These are phyloP conservation scores for Scedosporium boydii DNA, from an alignment of 2,329 filamentous ascomycete species.

Conservation along the genomic window DNA sequence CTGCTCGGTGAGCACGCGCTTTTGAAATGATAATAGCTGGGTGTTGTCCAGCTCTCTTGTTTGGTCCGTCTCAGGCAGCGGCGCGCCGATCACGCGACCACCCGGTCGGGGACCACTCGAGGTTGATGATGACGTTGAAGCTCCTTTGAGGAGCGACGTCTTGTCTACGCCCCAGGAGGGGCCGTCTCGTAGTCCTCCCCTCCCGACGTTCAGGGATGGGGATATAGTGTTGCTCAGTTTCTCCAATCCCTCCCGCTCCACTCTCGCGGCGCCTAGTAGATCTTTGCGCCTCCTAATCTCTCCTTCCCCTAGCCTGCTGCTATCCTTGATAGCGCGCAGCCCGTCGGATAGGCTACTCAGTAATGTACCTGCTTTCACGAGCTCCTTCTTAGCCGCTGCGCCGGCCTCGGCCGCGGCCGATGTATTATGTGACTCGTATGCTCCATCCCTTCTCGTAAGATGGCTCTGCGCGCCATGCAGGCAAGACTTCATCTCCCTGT, in stretches of 20 bases:
- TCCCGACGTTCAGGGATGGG: slow-evolving; percentile 29
- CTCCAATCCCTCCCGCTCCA: slow-evolving; percentile 69
- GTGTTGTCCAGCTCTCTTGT: slow-evolving; percentile 70
- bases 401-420: slow-evolving; percentile 49
- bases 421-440: slow-evolving; percentile 28
- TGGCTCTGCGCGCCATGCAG: slow-evolving; percentile 58
- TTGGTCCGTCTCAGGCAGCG: slow-evolving; percentile 63
- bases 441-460: slow-evolving; percentile 57
- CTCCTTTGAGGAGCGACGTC: slow-evolving; percentile 13
- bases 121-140: slow-evolving; percentile 12
- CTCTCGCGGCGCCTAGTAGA: slow-evolving; percentile 57
- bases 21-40: slow-evolving; percentile 64
- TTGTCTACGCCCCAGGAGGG: slow-evolving; percentile 2
- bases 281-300: slow-evolving; percentile 65
- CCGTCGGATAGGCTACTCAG: slow-evolving; percentile 58
- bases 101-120: slow-evolving; percentile 32
- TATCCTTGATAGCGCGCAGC: slow-evolving; percentile 45
- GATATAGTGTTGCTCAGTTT: slow-evolving; percentile 53
- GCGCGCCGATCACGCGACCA: slow-evolving; percentile 63
- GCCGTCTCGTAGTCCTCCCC: slow-evolving; percentile 25
- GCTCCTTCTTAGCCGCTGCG: slow-evolving; percentile 63
- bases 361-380: slow-evolving; percentile 59
- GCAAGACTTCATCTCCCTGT: slow-evolving; percentile 61
- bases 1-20: slow-evolving; percentile 64
- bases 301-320: slow-evolving; percentile 55